These are phyloP conservation scores for Pyrus betulifolia DNA, from an alignment of 306 rosid genomes.

Conservation along the genomic window DNA sequence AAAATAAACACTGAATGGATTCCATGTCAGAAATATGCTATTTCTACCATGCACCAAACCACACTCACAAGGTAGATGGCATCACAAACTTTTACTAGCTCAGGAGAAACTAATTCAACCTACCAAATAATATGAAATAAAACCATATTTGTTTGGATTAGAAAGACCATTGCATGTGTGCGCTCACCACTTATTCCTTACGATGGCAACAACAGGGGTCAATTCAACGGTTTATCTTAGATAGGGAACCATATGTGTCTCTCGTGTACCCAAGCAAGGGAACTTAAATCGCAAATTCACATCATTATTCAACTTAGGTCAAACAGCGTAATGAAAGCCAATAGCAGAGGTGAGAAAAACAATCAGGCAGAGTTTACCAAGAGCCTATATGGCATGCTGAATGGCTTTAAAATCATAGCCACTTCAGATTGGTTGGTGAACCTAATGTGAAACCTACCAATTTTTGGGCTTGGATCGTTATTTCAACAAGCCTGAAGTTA, in stretches of 20 bases:
- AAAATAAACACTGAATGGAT: background rate
- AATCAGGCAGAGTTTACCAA: background rate
- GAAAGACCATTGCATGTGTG: background rate
- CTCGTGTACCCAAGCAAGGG: background rate
- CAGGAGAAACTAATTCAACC: background rate
- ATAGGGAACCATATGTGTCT: background rate
- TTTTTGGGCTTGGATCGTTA: background rate
- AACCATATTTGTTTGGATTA: background rate
- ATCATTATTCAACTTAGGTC: background rate
- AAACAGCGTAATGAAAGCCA: background rate
- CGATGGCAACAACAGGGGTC: background rate
- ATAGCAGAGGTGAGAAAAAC: background rate
- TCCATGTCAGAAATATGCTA: background rate
- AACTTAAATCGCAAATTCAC: background rate
- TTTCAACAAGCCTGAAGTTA: background rate
- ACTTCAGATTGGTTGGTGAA: background rate
- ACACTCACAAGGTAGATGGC: background rate
- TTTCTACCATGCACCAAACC: background rate
- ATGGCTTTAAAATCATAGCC: background rate
- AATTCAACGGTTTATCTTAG: background rate
- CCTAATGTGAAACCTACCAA: background rate
- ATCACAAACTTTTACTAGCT: background rate
- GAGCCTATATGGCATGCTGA: background rate
- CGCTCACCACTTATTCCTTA: background rate
- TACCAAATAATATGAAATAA: background rate